Conservation (phyloP, 305 asterid species). For the Fraxinus platypoda region DNA sequence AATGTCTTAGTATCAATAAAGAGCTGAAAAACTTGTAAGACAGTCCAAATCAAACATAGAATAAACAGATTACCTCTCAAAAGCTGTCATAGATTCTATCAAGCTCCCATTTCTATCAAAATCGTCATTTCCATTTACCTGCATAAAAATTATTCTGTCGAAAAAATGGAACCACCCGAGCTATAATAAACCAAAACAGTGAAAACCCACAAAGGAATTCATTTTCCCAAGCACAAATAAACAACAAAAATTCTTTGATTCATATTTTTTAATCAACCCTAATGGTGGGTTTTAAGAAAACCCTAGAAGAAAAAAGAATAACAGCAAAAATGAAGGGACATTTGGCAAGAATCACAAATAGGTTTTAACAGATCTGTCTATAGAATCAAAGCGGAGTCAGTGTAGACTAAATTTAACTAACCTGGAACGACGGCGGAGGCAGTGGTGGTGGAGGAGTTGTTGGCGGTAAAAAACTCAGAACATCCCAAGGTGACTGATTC, state of each 20-base stretch:
- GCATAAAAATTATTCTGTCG: slow-evolving; percentile 27
- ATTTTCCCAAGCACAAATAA: slow-evolving; percentile 10
- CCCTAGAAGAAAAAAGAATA: slow-evolving; percentile 35
- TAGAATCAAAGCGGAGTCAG: background rate
- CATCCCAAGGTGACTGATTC: slow-evolving; percentile 68
- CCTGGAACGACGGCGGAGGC: slow-evolving; percentile 36
- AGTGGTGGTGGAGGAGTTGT: slow-evolving; percentile 26
- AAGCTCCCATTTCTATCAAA: slow-evolving; percentile 41
- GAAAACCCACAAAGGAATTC: slow-evolving; percentile 19
- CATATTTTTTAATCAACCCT: slow-evolving; percentile 41
- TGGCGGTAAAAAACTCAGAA: slow-evolving; percentile 42
- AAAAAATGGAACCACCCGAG: slow-evolving; percentile 26
- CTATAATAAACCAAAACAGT: slow-evolving; percentile 29
- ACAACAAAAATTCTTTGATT: slow-evolving; percentile 34
- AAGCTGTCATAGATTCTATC: slow-evolving; percentile 23
- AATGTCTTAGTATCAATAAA: slow-evolving; percentile 18
- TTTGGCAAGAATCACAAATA: background rate
- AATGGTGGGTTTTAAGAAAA: slow-evolving; percentile 36
- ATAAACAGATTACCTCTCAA: slow-evolving; percentile 40
- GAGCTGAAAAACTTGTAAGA: background rate
- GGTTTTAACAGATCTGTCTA: slow-evolving; percentile 36
- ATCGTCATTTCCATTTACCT: slow-evolving; percentile 39
- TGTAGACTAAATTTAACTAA: slow-evolving; percentile 14
- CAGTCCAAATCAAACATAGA: slow-evolving; percentile 24
- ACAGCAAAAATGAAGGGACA: slow-evolving; percentile 31